Percentiles rank a stretch among this genome's conserved stretches.
Conservation (phyloP, 2,329 filamentous ascomycete species). For the Coniochaeta prunicola region DNA sequence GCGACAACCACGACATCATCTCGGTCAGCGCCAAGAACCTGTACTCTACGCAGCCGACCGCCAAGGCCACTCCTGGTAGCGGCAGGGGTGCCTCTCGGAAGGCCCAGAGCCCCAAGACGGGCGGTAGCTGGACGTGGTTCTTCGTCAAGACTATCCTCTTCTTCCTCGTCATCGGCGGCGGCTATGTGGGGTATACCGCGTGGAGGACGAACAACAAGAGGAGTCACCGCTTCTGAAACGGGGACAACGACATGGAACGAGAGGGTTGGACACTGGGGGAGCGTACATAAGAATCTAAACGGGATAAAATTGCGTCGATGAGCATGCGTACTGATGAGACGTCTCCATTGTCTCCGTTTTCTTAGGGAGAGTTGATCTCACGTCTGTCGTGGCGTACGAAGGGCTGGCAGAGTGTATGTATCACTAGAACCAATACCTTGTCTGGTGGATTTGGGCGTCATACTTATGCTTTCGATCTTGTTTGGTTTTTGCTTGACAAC, state of each 20-base stretch:
- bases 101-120: slow-evolving; percentile 29
- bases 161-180: slow-evolving; percentile 60
- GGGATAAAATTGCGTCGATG: not conserved
- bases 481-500: too few relatives aligned
- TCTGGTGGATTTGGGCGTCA: not conserved
- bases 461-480: too few relatives aligned
- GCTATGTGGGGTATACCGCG: slow-evolving; percentile 77
- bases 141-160: slow-evolving; percentile 80
- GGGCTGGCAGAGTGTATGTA: not conserved
- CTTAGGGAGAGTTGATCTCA: not conserved
- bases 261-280: not conserved
- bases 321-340: not conserved
- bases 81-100: slow-evolving; percentile 19
- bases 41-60: slow-evolving; percentile 53
- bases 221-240: slow-evolving; percentile 49
- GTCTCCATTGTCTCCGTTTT: slow-evolving; percentile 1
- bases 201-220: slow-evolving; percentile 64
- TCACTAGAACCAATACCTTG: not conserved
- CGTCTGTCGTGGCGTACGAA: not conserved
- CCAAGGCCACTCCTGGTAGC: slow-evolving; percentile 29
- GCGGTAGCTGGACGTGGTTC: slow-evolving; percentile 53
- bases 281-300: slow-evolving; percentile 2
- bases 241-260: slow-evolving; percentile 4
- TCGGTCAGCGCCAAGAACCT: slow-evolving; percentile 80
- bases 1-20: slow-evolving; percentile 96